Evolutionary conservation across 768 basidiomycete species (phyloP).

Genomic region (Mycena galericulata): DNA sequence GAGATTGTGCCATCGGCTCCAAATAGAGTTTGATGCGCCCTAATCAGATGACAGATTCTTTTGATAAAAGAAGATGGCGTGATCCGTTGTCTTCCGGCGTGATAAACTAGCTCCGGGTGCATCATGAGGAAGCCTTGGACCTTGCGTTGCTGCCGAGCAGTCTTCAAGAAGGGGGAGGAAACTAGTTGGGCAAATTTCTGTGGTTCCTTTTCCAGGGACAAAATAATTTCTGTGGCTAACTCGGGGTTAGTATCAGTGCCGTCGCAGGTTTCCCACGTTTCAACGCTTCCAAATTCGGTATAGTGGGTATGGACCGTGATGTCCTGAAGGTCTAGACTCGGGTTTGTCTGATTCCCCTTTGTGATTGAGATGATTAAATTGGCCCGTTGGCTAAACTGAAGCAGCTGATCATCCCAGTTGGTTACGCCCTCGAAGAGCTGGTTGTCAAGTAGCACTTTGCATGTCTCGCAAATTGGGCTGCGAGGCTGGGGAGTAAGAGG

Average conservation of each 20-base stretch:
- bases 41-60: not conserved
- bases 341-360: not conserved
- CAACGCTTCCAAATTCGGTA: not conserved
- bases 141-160: no score
- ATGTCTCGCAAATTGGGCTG: no score
- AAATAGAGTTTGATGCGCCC: not conserved
- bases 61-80: not conserved
- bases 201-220: no score
- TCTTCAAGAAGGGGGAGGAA: not conserved
- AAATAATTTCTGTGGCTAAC: not conserved
- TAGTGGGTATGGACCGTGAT: constrained; percentile 10
- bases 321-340: not conserved
- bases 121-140: constrained; percentile 7
- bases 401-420: no score
- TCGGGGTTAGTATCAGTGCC: not conserved
- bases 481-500: no score
- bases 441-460: no score
- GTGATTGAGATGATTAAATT: no score
- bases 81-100: not conserved
- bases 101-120: constrained; percentile 8
- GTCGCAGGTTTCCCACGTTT: not conserved
- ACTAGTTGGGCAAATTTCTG: not conserved
- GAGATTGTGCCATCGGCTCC: no score
- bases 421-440: no score
- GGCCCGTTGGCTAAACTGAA: no score